Base-by-base conservation (phyloP, 495 filamentous ascomycete genomes). In the Daldinia decipiens region DNA sequence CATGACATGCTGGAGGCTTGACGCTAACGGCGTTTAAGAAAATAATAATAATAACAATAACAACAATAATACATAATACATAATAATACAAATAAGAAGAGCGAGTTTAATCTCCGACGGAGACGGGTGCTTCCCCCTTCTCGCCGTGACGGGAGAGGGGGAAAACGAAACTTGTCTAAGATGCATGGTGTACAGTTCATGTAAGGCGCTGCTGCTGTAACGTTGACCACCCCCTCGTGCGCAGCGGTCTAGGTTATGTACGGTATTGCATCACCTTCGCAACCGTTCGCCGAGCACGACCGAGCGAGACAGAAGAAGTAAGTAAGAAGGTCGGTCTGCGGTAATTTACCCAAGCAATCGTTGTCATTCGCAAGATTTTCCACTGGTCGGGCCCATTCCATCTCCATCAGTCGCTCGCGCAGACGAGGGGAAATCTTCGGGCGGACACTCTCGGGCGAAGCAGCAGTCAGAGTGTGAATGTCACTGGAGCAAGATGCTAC, bases 71-170 rank as follows among this genome's bases (percentile, higher is more conserved):
- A n/a, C n/a, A n/a, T n/a, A 21, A 9, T 11, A 24, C 21, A 24
- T 45, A 19, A 11, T 24, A 47, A 47, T 11, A 21, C 8, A 5
- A 53, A 53, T 5, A 54, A 43, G 15, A 45, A 32, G 4, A n/a
- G 34, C n/a, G 34, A 57, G 29, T 19, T 59, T 64, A 56, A 71
- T 67, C 45, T 72, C 69, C 63, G 63, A 72, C 52, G 69, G 53
- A 36, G 53, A 47, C 63, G 59, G 63, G 52, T 32, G 40, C n/a
- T 58, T 47, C 26, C 26, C 34, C 43, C 27, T 47, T 34, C 59
- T 39, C 31, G 1, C 31, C 17, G 13, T 3, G 3, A 17, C 1
- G n/a, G 29, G n/a, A 53, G 26, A 53, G 11, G 6, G 15, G 50
- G 5, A 9, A 17, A 53, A 29, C 0, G 15, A 53, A 53, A 53